Evolutionary conservation across 73 alveolate species (phyloP).

Genomic region (Paramecium bursaria): DNA sequence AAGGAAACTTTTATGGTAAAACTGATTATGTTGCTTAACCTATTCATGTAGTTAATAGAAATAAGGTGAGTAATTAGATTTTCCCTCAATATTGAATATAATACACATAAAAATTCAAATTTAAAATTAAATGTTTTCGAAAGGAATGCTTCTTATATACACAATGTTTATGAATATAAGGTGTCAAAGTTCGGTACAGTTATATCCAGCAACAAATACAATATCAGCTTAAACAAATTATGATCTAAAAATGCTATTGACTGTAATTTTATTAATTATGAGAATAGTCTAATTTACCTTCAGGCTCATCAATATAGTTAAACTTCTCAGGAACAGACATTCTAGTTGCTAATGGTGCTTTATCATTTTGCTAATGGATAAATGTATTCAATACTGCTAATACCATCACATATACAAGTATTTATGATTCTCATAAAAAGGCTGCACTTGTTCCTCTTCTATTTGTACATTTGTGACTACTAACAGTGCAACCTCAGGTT

Average conservation of each 20-base stretch:
- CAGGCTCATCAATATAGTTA: background rate
- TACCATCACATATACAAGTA: conserved; percentile 9
- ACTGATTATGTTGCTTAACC: background rate
- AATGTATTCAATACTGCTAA: background rate
- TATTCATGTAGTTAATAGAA: conserved; percentile 26
- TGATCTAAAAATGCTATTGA: conserved; percentile 24
- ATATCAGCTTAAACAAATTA: conserved; percentile 39
- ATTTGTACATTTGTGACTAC: conserved; percentile 2
- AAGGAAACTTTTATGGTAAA: conserved; percentile 34
- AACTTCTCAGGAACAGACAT: conserved; percentile 32
- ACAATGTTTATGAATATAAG: no score
- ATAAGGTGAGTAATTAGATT: conserved; percentile 22
- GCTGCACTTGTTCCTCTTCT: conserved; percentile 18
- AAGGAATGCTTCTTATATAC: no score
- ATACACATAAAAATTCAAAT: no score
- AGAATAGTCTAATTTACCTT: conserved; percentile 34
- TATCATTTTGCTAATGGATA: conserved; percentile 30
- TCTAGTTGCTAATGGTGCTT: conserved; percentile 14
- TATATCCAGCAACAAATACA: conserved; percentile 45
- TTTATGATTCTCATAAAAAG: background rate
- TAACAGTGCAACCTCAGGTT: background rate
- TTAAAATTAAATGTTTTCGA: no score
- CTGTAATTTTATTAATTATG: no score
- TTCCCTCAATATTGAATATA: conserved; percentile 48
- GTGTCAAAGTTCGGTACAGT: no score